phyloP scores from a whole-genome alignment of 2,329 filamentous ascomycete species.

The Tolypocladium tundrense region DNA sequence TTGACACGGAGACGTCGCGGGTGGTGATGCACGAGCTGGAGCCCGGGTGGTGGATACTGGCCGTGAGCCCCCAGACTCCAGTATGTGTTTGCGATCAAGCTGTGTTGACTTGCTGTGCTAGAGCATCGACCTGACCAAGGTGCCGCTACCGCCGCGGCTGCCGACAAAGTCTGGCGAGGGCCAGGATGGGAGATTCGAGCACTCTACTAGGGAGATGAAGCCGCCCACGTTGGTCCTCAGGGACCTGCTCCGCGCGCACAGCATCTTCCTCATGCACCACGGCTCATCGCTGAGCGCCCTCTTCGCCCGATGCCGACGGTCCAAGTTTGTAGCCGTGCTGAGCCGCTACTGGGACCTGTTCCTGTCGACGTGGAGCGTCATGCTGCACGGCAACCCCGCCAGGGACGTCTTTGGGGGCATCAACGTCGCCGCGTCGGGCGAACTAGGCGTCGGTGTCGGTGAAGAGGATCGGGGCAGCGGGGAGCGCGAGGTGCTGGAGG shows the following conservation, averaged over 20 bases:
- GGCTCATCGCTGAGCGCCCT: constrained; percentile 62
- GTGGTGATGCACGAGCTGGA: constrained; percentile 84
- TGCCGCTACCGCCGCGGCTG: constrained; percentile 49
- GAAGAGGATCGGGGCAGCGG: constrained; percentile 93
- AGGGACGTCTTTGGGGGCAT: constrained; percentile 71
- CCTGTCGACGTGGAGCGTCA: constrained; percentile 70
- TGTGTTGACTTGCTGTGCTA: constrained; percentile 7
- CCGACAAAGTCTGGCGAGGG: constrained; percentile 29
- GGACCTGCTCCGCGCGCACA: constrained; percentile 75
- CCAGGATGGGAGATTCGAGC: constrained; percentile 50
- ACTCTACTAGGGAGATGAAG: constrained; percentile 83
- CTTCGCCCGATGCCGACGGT: constrained; percentile 51
- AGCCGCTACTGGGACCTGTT: constrained; percentile 72
- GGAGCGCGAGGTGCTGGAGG: constrained; percentile 85
- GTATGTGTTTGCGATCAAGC: background rate
- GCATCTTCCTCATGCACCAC: constrained; percentile 81
- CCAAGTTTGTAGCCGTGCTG: constrained; percentile 62
- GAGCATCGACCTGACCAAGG: constrained; percentile 64
- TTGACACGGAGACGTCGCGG: constrained; percentile 84
- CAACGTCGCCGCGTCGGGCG: constrained; percentile 81
- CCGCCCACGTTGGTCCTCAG: constrained; percentile 67
- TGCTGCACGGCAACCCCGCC: constrained; percentile 81
- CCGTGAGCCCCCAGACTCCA: constrained; percentile 46
- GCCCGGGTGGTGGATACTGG: constrained; percentile 88
- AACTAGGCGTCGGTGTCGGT: constrained; percentile 86